Conservation (phyloP, 805 yeast genomes). For the Zygotorulaspora florentina region DNA sequence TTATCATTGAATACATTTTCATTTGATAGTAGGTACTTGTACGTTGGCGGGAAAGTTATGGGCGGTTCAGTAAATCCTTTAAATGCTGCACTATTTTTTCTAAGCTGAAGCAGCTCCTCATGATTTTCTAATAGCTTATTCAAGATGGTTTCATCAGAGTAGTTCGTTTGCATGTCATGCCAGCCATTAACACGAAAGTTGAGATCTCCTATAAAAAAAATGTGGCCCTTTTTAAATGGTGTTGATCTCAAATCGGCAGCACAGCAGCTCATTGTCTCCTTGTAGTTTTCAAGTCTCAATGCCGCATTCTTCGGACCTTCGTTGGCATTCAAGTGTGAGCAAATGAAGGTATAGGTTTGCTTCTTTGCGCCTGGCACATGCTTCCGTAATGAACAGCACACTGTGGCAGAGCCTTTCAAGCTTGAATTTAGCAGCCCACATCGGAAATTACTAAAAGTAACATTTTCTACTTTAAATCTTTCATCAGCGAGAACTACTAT, state of each 20-base stretch:
- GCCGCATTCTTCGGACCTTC: conserved; percentile 53
- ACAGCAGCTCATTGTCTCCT: conserved; percentile 47
- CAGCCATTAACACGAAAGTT: conserved; percentile 59
- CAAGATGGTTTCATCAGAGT: conserved; percentile 12
- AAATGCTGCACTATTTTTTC: conserved; percentile 43
- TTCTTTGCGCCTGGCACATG: conserved; percentile 22
- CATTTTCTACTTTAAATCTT: conserved; percentile 29
- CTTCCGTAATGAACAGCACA: conserved; percentile 40
- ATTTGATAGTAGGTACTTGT: conserved; percentile 52
- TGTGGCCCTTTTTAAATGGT: conserved; percentile 57
- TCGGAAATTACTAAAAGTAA: conserved; percentile 36
- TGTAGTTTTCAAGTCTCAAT: conserved; percentile 51
- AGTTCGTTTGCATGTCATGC: conserved; percentile 15
- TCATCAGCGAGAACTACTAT: conserved; percentile 46
- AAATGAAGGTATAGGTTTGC: conserved; percentile 53
- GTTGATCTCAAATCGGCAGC: conserved; percentile 28
- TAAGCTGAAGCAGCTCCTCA: conserved; percentile 36
- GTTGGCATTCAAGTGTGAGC: conserved; percentile 72
- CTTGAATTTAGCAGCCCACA: conserved; percentile 60
- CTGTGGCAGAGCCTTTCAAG: conserved; percentile 70
- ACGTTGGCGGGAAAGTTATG: conserved; percentile 74
- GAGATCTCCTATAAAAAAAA: conserved; percentile 79
- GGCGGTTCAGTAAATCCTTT: conserved; percentile 62
- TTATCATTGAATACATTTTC: conserved; percentile 47
- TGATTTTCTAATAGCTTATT: conserved; percentile 26